Base-by-base conservation (phyloP, 2,329 filamentous ascomycete genomes). In the Fusarium marasasianum region DNA sequence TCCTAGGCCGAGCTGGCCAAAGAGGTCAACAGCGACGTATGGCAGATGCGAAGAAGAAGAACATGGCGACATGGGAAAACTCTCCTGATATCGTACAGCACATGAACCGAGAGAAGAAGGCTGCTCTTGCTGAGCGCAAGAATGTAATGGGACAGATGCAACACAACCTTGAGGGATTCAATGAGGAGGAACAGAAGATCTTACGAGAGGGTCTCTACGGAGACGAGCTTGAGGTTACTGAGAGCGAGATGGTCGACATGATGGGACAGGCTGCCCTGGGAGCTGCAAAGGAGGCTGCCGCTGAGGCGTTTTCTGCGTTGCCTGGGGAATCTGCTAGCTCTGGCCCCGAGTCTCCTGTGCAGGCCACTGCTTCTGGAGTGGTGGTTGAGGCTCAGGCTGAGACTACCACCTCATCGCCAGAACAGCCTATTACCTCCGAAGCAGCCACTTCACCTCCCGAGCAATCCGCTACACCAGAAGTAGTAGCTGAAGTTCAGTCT, bases 1-100 rank as follows among this genome's bases (percentile, higher is more conserved):
- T 96, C 3, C 87, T 99, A 43, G 96, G 95, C 45, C 90, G 93
- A 59, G 96, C 96, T 2, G 96, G 94, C 15, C 87, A 97, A 84
- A 86, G 89, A 59, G 96, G 96, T 43, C 91, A 95, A 79, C 83
- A 86, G 77, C 88, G 89, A 69, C 89, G 96, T 63, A 83, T 93
- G 48, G 85, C 86, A 45, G 88, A 88, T 50, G 94, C 94, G 4
- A 79, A 85, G 57, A 78, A 83, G 24, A 94, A 94, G 33, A 79
- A 84, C 37, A 55, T 29, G 10, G 86, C 93, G n/a, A 87, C 91
- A 8, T 97, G 90, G 90, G 38, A 81, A 37, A 90, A 85, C 29
- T 83, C 86, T 3, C 66, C 79, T 4, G 85, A 88, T 43, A 79
- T 87, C n/a, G 69, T 69, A 37, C 77, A 77, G 11, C 85, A 84